Conservation (phyloP, 192 early-diverging fungal species). For the Lunasporangiospora selenospora region DNA sequence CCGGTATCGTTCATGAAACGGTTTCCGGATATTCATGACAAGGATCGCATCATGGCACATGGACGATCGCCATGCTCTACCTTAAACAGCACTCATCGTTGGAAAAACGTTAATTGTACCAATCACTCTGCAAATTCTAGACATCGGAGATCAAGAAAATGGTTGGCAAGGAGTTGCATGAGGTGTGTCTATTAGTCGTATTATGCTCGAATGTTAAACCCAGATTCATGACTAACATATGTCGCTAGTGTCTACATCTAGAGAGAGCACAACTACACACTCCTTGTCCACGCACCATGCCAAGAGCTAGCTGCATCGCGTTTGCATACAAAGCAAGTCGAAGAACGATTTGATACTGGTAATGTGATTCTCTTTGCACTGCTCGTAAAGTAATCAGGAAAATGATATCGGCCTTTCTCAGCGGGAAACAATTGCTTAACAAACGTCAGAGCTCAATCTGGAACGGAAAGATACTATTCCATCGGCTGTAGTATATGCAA, state of each 20-base stretch:
- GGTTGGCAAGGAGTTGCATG: slow-evolving; percentile 22
- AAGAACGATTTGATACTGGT: slow-evolving; percentile 17
- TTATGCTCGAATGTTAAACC: slow-evolving; percentile 3
- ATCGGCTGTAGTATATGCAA: too few species aligned
- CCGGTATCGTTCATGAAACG: slow-evolving; percentile 25
- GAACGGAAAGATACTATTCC: too few species aligned
- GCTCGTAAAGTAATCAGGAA: too few species aligned
- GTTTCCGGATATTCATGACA: slow-evolving; percentile 28
- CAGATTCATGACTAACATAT: slow-evolving; percentile 13
- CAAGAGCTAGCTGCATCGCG: slow-evolving; percentile 18
- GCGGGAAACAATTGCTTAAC: too few species aligned
- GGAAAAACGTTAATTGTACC: slow-evolving; percentile 14
- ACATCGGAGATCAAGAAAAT: slow-evolving; percentile 12
- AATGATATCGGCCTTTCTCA: too few species aligned
- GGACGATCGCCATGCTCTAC: slow-evolving; percentile 12
- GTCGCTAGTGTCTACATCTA: slow-evolving; percentile 3
- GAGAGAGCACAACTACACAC: slow-evolving; percentile 11
- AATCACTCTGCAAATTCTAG: slow-evolving; percentile 6
- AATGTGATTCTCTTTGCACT: too few species aligned
- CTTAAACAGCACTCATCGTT: slow-evolving; percentile 25
- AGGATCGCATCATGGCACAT: slow-evolving; percentile 16
- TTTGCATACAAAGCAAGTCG: slow-evolving; percentile 13
- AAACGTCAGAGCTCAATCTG: too few species aligned
- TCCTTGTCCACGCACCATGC: slow-evolving; percentile 14
- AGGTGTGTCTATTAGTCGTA: slow-evolving; percentile 8